Conservation (phyloP, 768 basidiomycete genomes). For the Sporobolomyces roseus region DNA sequence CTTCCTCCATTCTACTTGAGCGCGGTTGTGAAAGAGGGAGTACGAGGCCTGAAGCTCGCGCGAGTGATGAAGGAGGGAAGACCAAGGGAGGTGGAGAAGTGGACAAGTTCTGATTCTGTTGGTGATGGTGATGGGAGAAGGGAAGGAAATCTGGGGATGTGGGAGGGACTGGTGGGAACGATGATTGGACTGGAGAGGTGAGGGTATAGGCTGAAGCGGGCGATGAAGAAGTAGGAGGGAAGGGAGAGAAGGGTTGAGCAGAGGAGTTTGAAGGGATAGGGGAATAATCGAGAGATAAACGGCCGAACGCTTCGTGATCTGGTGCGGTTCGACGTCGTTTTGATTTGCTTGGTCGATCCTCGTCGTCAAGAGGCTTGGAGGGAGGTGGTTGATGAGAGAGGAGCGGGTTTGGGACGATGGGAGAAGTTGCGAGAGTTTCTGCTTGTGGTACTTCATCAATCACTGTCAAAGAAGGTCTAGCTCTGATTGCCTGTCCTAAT, state of each 20-base stretch:
- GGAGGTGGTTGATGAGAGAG: neutral
- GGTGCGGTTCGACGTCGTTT: constrained; percentile 14
- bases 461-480: constrained; percentile 5
- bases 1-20: neutral
- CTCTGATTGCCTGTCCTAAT: neutral
- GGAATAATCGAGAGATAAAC: constrained; percentile 12
- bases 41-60: too few species aligned
- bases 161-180: too few species aligned
- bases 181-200: too few species aligned
- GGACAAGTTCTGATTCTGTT: neutral
- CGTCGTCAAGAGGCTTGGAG: neutral
- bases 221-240: neutral
- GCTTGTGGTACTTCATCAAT: constrained; percentile 23
- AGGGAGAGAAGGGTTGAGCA: neutral
- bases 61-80: neutral
- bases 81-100: neutral
- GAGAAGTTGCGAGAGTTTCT: constrained; percentile 6
- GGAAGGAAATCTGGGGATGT: neutral
- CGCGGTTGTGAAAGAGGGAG: neutral
- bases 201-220: neutral
- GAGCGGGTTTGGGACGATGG: neutral
- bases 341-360: neutral
- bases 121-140: neutral
- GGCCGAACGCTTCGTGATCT: constrained; percentile 27
- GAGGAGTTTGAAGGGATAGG: neutral